Evolutionary conservation across 2,329 filamentous ascomycete species (phyloP).

Genomic region (Verticillium zaregamsianum): DNA sequence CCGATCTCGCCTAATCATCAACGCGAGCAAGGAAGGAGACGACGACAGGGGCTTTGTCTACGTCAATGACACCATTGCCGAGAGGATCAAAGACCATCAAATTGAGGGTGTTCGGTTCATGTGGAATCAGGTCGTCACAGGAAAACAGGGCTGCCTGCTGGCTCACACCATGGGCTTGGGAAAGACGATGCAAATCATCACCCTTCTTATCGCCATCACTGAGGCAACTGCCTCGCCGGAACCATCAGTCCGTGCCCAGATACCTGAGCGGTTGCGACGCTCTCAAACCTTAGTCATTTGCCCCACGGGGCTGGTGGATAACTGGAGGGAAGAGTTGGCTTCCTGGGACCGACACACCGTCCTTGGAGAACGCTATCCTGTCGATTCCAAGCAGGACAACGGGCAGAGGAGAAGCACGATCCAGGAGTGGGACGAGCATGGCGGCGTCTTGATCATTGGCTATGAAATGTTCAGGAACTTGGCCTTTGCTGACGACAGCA

Average conservation of each 20-base stretch:
- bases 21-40: slow-evolving; percentile 57
- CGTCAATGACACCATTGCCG: slow-evolving; percentile 59
- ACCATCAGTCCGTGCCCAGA: slow-evolving; percentile 53
- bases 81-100: slow-evolving; percentile 73
- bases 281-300: slow-evolving; percentile 70
- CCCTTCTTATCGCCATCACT: slow-evolving; percentile 71
- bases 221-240: slow-evolving; percentile 60
- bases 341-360: slow-evolving; percentile 59
- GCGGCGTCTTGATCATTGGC: slow-evolving; percentile 73
- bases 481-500: slow-evolving; percentile 21
- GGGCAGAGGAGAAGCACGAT: slow-evolving; percentile 14
- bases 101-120: slow-evolving; percentile 79
- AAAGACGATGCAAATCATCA: slow-evolving; percentile 89
- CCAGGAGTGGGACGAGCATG: slow-evolving; percentile 53
- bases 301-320: slow-evolving; percentile 69
- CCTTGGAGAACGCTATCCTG: slow-evolving; percentile 52
- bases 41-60: slow-evolving; percentile 59
- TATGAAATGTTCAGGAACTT: slow-evolving; percentile 62
- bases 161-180: slow-evolving; percentile 90
- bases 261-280: slow-evolving; percentile 60
- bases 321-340: slow-evolving; percentile 76
- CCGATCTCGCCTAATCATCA: slow-evolving; percentile 56
- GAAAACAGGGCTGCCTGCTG: slow-evolving; percentile 71
- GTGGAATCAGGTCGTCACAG: slow-evolving; percentile 76
- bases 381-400: slow-evolving; percentile 36